phyloP scores from a whole-genome alignment of 768 basidiomycete genomes.

The Kockovaella imperatae region DNA sequence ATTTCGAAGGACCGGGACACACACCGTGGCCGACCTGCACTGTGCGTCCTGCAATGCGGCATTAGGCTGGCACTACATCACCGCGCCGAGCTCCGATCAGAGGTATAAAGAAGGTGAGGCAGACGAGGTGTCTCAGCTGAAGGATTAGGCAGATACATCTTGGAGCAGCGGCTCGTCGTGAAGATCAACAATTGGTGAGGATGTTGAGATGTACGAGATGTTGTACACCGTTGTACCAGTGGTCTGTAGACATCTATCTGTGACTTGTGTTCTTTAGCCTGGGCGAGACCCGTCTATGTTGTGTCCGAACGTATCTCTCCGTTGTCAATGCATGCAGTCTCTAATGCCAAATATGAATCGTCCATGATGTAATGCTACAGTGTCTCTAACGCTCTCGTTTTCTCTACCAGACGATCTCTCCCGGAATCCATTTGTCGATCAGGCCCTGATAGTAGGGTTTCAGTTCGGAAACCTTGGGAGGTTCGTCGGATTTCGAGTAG shows the following conservation, averaged over 20 bases:
- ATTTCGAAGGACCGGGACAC: slow-evolving; percentile 37
- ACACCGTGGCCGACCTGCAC: slow-evolving; percentile 40
- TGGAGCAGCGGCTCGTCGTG: slow-evolving; percentile 40
- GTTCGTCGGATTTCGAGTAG: slow-evolving; percentile 77
- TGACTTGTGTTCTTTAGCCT: background rate
- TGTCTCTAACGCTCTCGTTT: background rate
- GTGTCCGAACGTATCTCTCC: too few species aligned
- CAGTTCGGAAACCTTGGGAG: slow-evolving; percentile 54
- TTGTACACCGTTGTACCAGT: too few species aligned
- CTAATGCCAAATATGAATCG: too few species aligned
- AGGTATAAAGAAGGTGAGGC: slow-evolving; percentile 43
- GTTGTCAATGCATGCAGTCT: too few species aligned
- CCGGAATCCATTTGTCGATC: slow-evolving; percentile 79
- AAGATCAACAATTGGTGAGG: slow-evolving; percentile 44
- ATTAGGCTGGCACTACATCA: slow-evolving; percentile 44
- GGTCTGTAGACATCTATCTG: background rate
- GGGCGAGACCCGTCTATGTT: background rate
- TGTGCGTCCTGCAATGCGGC: slow-evolving; percentile 30
- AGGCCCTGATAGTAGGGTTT: slow-evolving; percentile 74
- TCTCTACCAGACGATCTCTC: slow-evolving; percentile 65
- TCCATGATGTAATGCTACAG: too few species aligned
- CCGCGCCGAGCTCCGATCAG: slow-evolving; percentile 39
- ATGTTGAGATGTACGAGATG: too few species aligned
- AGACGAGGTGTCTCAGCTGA: background rate
- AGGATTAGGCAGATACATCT: slow-evolving; percentile 33